A percentile compares a stretch with the other conserved stretches of the same genome.
These are phyloP conservation scores for Coemansia sp. DNA, from an alignment of 192 early-diverging fungal genomes.

Conservation along the genomic window DNA sequence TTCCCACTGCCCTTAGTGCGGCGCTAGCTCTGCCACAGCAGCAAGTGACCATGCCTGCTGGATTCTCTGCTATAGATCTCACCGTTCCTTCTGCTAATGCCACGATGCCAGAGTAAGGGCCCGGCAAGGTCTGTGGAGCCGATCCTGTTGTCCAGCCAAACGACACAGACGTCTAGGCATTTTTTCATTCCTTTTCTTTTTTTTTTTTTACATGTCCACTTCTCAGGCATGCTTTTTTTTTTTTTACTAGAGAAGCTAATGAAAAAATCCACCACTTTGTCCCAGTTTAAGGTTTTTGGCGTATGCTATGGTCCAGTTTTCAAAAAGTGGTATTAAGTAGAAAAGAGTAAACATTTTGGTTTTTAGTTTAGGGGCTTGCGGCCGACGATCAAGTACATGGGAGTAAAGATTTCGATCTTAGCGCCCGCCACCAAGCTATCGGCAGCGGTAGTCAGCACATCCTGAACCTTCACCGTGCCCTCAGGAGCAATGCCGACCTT, in stretches of 20 bases:
- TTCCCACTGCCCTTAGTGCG: slow-evolving; percentile 12
- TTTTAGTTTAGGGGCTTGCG: slow-evolving; percentile 61
- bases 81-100: not conserved
- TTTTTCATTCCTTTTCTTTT: too few species aligned
- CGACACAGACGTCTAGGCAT: not conserved
- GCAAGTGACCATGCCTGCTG: not conserved
- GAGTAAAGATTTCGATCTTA: slow-evolving; percentile 81
- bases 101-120: not conserved
- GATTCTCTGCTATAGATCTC: not conserved
- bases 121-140: too few species aligned
- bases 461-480: slow-evolving; percentile 83
- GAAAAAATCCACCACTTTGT: slow-evolving; percentile 68
- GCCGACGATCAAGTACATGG: slow-evolving; percentile 88
- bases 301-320: slow-evolving; percentile 46
- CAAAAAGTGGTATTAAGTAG: not conserved
- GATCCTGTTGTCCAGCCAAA: not conserved
- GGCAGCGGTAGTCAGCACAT: slow-evolving; percentile 75
- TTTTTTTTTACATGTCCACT: not conserved
- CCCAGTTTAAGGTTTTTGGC: slow-evolving; percentile 63
- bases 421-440: slow-evolving; percentile 82
- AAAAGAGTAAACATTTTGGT: not conserved
- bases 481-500: slow-evolving; percentile 76
- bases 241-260: not conserved
- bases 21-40: slow-evolving; percentile 14
- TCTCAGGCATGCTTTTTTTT: not conserved